phyloP scores from a whole-genome alignment of 768 basidiomycete genomes.

The Leccinum imitatum region DNA sequence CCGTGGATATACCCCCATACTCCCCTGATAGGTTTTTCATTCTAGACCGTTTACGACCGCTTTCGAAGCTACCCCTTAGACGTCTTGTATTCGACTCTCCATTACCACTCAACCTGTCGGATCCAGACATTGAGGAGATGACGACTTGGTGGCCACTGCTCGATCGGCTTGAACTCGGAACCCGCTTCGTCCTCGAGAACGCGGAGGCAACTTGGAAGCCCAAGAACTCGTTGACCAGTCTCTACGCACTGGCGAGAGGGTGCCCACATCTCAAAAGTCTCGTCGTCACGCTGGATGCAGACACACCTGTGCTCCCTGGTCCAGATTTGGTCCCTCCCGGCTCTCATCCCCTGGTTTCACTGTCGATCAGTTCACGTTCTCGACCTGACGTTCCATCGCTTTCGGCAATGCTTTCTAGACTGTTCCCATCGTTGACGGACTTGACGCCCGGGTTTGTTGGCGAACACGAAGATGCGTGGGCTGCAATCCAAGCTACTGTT shows the following conservation, averaged over 20 bases:
- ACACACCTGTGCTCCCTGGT: neutral
- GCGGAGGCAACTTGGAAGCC: slow-evolving; percentile 19
- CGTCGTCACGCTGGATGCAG: slow-evolving; percentile 19
- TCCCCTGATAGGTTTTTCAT: slow-evolving; percentile 14
- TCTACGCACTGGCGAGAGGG: slow-evolving; percentile 16
- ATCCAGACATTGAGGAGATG: slow-evolving; percentile 39
- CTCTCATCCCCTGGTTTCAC: slow-evolving; percentile 27
- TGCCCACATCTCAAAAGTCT: slow-evolving; percentile 21
- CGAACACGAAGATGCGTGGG: slow-evolving; percentile 35
- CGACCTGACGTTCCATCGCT: slow-evolving; percentile 28
- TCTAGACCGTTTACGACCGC: slow-evolving; percentile 34
- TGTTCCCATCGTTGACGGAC: slow-evolving; percentile 41
- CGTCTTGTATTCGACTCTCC: slow-evolving; percentile 41
- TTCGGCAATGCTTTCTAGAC: slow-evolving; percentile 30
- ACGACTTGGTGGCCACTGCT: slow-evolving; percentile 47
- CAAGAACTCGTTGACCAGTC: slow-evolving; percentile 16
- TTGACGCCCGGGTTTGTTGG: slow-evolving; percentile 35
- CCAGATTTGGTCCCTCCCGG: neutral
- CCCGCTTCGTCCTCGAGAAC: slow-evolving; percentile 27
- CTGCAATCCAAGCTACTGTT: slow-evolving; percentile 12
- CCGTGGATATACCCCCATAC: slow-evolving; percentile 32
- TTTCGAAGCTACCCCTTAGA: slow-evolving; percentile 37
- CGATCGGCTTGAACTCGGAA: slow-evolving; percentile 42
- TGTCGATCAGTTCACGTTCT: slow-evolving; percentile 37
- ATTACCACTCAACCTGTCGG: slow-evolving; percentile 38